Percentiles rank a stretch among this genome's conserved stretches.
phyloP scores from a whole-genome alignment of 2,329 filamentous ascomycete species.

The Colletotrichum sp. region DNA sequence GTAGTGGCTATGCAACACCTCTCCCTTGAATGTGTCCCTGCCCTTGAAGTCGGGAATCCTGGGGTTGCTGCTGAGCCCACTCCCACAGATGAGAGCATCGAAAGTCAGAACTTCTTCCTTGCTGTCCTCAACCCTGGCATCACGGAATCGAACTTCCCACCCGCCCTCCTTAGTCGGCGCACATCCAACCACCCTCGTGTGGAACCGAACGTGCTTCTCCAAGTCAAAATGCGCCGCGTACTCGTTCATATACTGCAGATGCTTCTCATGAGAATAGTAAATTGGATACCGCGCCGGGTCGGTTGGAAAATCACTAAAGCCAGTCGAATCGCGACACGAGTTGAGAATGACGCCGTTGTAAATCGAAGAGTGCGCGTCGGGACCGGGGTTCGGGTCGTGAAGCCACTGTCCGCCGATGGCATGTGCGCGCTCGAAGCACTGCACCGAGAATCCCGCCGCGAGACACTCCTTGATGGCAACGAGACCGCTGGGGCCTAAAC shows the following conservation, averaged over 20 bases:
- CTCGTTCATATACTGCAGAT: conserved; percentile 38
- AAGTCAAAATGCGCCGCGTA: conserved; percentile 41
- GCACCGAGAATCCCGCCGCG: conserved; percentile 36
- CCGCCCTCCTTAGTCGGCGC: conserved; percentile 27
- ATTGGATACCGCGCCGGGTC: conserved; percentile 41
- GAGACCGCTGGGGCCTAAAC: conserved; percentile 38
- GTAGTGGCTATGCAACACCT: conserved; percentile 40
- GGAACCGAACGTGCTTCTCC: conserved; percentile 35
- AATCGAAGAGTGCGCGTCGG: conserved; percentile 35
- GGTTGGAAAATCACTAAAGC: conserved; percentile 43
- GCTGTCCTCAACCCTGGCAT: not conserved
- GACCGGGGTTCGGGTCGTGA: conserved; percentile 32
- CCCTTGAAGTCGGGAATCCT: conserved; percentile 34
- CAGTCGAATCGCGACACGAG: conserved; percentile 40
- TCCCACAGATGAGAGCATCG: conserved; percentile 39
- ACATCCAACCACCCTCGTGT: conserved; percentile 35
- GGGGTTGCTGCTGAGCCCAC: conserved; percentile 36
- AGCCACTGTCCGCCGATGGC: conserved; percentile 44
- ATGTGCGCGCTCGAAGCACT: conserved; percentile 37
- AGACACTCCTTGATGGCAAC: conserved; percentile 41
- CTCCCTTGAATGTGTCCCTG: conserved; percentile 34
- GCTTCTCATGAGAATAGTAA: conserved; percentile 38
- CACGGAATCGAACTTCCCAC: conserved; percentile 33
- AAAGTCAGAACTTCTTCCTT: conserved; percentile 28
- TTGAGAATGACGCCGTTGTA: conserved; percentile 41